Base-by-base conservation (phyloP, 2,329 filamentous ascomycete genomes). In the Aschersonia sp. region DNA sequence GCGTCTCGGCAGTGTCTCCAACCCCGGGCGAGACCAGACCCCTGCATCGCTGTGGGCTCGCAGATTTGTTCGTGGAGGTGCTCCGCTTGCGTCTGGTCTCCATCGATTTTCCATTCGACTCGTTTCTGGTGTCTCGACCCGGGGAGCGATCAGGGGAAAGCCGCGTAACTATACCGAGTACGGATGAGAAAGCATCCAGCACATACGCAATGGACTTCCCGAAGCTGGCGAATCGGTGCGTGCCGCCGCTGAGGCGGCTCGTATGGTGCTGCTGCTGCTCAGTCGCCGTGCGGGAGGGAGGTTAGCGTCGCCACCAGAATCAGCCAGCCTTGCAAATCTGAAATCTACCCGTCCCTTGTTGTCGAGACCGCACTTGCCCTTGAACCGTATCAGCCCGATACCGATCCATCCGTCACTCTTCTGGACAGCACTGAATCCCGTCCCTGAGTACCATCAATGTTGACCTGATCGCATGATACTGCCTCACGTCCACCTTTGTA, bases 1-100 rank as follows among this genome's bases (percentile, higher is more conserved):
- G 41, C 31, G 38, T 46, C 32, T 40, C 38, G 45, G 45, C 28
- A 46, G 28, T 42, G 45, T 46, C 45, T 46, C 45, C 45, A 46
- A 46, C 38, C 45, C 38, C 35, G 32, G 45, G 35, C 32, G 30
- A 31, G 45, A 7, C 29, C 45, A 46, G 35, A 40, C 45, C 44
- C 30, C 12, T 38, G 35, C 35, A 12, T 38, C 12, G 7, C 35
- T 38, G 35, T 38, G 35, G 35, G 35, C 35, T 38, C 7, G 7
- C 7, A 38, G 35, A 20, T 20, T 20, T 20, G 20, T 20, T 20
- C 20, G 20, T 20, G 20, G 20, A 20, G 20, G 20, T 20, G 20
- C 20, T 20, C 20, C 20, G 20, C 20, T 20, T 20, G 20, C 20
- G 20, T 20, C 20, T 20, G 20, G 20, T 20, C 20, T 20, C 20